Conservation (phyloP, 2,329 filamentous ascomycete genomes). For the Xylaria sp. region DNA sequence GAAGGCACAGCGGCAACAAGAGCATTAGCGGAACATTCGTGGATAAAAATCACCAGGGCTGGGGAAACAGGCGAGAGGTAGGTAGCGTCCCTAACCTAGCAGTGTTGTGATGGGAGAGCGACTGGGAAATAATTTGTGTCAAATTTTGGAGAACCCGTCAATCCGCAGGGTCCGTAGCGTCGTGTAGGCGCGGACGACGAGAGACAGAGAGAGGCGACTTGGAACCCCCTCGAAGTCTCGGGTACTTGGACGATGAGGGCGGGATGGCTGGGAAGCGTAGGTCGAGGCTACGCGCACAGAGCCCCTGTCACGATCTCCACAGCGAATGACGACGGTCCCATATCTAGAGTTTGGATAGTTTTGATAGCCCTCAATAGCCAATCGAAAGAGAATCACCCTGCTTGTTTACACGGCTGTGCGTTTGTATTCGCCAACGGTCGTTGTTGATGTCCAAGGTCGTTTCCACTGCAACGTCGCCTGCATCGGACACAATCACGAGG, state of each 20-base stretch:
- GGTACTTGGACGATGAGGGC: constrained; percentile 21
- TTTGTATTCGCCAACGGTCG: constrained; percentile 30
- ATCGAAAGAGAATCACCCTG: constrained; percentile 28
- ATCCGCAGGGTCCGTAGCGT: constrained; percentile 27
- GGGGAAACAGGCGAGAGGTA: constrained; percentile 20
- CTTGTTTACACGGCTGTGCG: constrained; percentile 39
- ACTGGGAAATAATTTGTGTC: constrained; percentile 42
- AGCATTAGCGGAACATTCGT: constrained; percentile 11
- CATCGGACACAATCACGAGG: constrained; percentile 17
- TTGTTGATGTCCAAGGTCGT: constrained; percentile 29
- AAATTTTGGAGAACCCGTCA: constrained; percentile 37
- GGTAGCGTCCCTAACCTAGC: background rate
- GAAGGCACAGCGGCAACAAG: constrained; percentile 16
- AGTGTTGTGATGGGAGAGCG: constrained; percentile 27
- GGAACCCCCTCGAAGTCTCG: constrained; percentile 28
- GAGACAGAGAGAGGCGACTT: no score
- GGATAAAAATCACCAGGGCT: constrained; percentile 43
- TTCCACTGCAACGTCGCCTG: constrained; percentile 18
- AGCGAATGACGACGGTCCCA: constrained; percentile 35
- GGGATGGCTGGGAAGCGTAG: background rate
- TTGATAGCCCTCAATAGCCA: no score
- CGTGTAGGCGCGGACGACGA: constrained; percentile 13
- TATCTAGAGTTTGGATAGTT: constrained; percentile 32
- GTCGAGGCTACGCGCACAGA: constrained; percentile 22
- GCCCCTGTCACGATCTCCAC: constrained; percentile 26